These are phyloP conservation scores for Leccinum truebloodii DNA, from an alignment of 768 basidiomycete genomes.

Conservation along the genomic window DNA sequence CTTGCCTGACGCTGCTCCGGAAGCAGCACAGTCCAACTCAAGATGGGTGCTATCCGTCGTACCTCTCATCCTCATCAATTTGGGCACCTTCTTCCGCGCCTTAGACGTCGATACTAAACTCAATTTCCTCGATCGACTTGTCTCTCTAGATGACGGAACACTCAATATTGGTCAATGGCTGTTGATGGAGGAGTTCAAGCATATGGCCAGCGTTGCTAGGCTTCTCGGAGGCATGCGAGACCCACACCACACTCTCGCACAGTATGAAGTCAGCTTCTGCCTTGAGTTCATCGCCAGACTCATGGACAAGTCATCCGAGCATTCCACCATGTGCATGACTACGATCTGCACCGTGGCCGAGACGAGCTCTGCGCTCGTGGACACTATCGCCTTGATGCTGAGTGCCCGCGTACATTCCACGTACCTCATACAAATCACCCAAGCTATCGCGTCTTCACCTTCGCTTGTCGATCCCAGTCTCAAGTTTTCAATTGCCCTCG, in stretches of 20 bases:
- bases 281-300: slow-evolving; percentile 53
- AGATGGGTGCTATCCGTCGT: slow-evolving; percentile 57
- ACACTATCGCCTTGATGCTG: slow-evolving; percentile 47
- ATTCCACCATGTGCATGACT: slow-evolving; percentile 44
- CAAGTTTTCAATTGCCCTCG: slow-evolving; percentile 36
- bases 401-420: slow-evolving; percentile 49
- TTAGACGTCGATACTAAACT: slow-evolving; percentile 58
- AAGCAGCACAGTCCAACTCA: slow-evolving; percentile 34
- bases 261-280: slow-evolving; percentile 50
- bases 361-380: slow-evolving; percentile 40
- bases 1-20: slow-evolving; percentile 41
- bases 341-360: slow-evolving; percentile 47
- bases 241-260: slow-evolving; percentile 41
- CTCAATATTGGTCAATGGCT: slow-evolving; percentile 57
- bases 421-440: slow-evolving; percentile 44
- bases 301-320: slow-evolving; percentile 38
- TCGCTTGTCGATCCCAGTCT: slow-evolving; percentile 28
- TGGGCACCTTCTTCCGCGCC: slow-evolving; percentile 54
- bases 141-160: slow-evolving; percentile 10
- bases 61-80: slow-evolving; percentile 55
- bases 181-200: slow-evolving; percentile 60
- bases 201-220: slow-evolving; percentile 43
- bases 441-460: slow-evolving; percentile 29
- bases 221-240: slow-evolving; percentile 34
- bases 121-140: slow-evolving; percentile 54